These are phyloP conservation scores for Tanacetum coccineum DNA, from an alignment of 129 eudicot species.

Conservation along the genomic window DNA sequence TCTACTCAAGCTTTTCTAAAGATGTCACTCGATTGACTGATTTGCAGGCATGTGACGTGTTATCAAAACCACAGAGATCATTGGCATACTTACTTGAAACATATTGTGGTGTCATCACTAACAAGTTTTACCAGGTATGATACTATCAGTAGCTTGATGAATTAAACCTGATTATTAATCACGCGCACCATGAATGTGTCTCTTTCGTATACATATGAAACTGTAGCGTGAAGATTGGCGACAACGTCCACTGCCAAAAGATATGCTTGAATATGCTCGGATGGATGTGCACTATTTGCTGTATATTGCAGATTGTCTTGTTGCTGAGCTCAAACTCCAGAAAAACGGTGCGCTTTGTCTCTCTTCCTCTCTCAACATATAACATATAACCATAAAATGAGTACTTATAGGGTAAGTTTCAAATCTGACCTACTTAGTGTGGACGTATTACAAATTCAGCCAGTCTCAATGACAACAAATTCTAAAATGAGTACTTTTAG, in stretches of 20 bases:
- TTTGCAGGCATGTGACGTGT: conserved; percentile 84
- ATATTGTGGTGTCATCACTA: conserved; percentile 72
- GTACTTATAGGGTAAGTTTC: no score
- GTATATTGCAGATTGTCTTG: conserved; percentile 70
- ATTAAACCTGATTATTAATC: not conserved
- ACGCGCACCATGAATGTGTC: not conserved
- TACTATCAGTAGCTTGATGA: not conserved
- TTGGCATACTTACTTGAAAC: conserved; percentile 88
- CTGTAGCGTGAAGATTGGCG: conserved; percentile 95
- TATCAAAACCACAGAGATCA: conserved; percentile 88
- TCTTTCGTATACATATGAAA: conserved; percentile 12
- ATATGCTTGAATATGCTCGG: conserved; percentile 90
- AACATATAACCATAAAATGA: not conserved
- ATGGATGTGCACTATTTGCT: conserved; percentile 87
- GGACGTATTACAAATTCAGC: no score
- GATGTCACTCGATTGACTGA: conserved; percentile 10
- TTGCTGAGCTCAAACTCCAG: conserved; percentile 58
- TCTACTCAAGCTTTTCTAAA: conserved; percentile 3
- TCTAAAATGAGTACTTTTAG: no score
- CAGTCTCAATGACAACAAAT: no score
- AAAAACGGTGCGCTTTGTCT: conserved; percentile 46
- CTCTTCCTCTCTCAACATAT: not conserved
- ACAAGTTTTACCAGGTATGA: conserved; percentile 78
- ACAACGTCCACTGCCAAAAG: conserved; percentile 85
- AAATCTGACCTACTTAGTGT: no score